Evolutionary conservation across 768 basidiomycete genomes (phyloP).

Genomic region (Amanita phalloides): DNA sequence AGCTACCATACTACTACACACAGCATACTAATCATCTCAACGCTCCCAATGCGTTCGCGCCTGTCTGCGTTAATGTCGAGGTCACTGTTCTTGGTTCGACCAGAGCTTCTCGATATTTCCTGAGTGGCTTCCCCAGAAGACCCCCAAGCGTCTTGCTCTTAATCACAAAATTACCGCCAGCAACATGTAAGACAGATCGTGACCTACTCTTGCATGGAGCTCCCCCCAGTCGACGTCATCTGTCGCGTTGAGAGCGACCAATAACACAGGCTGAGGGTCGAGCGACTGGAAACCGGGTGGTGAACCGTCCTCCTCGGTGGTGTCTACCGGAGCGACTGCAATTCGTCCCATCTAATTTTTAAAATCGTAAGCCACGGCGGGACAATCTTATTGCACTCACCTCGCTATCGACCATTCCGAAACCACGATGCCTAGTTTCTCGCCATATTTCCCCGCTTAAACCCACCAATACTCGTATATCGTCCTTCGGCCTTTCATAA

Average conservation of each 20-base stretch:
- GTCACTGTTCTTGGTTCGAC: constrained; percentile 16
- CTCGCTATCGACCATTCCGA: constrained; percentile 73
- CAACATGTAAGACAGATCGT: not conserved
- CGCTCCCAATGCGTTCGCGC: not conserved
- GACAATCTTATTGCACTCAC: constrained; percentile 23
- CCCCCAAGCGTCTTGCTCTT: constrained; percentile 20
- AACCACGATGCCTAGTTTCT: constrained; percentile 54
- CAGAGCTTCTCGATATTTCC: constrained; percentile 30
- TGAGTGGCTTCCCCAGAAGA: constrained; percentile 34
- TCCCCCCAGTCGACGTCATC: constrained; percentile 55
- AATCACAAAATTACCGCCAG: constrained; percentile 1
- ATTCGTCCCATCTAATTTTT: constrained; percentile 53
- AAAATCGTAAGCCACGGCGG: not conserved
- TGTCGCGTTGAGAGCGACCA: constrained; percentile 60
- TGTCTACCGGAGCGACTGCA: constrained; percentile 52
- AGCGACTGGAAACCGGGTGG: not conserved
- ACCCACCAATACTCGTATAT: constrained; percentile 62
- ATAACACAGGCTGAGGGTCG: constrained; percentile 42
- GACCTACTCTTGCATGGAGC: constrained; percentile 48
- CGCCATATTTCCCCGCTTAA: constrained; percentile 70
- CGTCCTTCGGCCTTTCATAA: constrained; percentile 53
- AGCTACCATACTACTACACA: not conserved
- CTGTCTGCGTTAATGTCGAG: constrained; percentile 11
- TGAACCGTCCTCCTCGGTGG: constrained; percentile 1
- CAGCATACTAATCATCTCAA: not conserved